Conservation (phyloP, 1,139 yeast genomes). For the Debaryomyces subglobosus region DNA sequence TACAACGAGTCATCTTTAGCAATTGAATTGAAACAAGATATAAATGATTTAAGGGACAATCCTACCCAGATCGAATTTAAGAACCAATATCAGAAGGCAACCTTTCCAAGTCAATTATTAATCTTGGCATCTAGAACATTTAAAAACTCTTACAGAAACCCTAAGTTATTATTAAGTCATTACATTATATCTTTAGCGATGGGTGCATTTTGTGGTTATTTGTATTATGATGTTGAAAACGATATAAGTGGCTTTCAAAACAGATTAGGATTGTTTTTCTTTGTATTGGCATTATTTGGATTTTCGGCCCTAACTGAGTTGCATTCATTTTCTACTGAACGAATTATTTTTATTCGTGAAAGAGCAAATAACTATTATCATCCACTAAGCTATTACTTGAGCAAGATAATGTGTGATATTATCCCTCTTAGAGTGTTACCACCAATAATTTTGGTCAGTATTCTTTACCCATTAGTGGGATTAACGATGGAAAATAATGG, state of each 20-base stretch:
- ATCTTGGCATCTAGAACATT: conserved; percentile 85
- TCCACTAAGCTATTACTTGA: conserved; percentile 80
- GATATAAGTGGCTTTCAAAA: conserved; percentile 97
- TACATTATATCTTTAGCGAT: conserved; percentile 74
- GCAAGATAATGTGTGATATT: conserved; percentile 87
- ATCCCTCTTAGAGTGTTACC: conserved; percentile 89
- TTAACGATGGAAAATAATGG: conserved; percentile 77
- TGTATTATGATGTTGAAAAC: conserved; percentile 79
- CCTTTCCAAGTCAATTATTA: conserved; percentile 60
- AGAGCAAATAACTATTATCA: conserved; percentile 92
- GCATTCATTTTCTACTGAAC: conserved; percentile 83
- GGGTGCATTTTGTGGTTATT: conserved; percentile 82
- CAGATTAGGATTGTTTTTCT: conserved; percentile 89
- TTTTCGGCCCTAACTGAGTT: conserved; percentile 90
- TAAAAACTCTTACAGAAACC: conserved; percentile 89
- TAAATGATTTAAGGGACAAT: conserved; percentile 38
- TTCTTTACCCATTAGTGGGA: conserved; percentile 92
- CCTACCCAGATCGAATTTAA: conserved; percentile 40
- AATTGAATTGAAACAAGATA: conserved; percentile 51
- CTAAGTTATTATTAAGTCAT: conserved; percentile 79
- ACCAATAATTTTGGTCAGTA: conserved; percentile 78
- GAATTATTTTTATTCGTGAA: conserved; percentile 87
- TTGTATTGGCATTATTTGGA: conserved; percentile 87
- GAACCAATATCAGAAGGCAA: conserved; percentile 51
- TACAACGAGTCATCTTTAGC: conserved; percentile 55